Evolutionary conservation across 768 basidiomycete species (phyloP).

Genomic region (Mycena albidolilacea): DNA sequence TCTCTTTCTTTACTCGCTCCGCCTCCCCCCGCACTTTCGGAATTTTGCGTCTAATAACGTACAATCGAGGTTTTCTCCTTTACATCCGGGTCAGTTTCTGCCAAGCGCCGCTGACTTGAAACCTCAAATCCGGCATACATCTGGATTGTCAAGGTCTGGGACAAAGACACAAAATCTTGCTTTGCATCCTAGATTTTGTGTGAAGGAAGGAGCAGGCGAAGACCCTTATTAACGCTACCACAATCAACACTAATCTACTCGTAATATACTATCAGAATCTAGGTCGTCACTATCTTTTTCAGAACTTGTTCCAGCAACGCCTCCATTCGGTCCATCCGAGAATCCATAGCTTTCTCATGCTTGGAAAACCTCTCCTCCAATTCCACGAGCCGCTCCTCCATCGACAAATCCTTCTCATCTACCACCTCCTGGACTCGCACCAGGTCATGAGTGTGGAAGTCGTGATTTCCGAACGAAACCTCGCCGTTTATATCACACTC

Average conservation of each 20-base stretch:
- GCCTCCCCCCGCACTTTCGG: too few species aligned
- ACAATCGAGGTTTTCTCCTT: too few species aligned
- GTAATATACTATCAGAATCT: not conserved
- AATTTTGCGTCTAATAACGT: too few species aligned
- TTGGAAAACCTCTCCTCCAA: constrained; percentile 38
- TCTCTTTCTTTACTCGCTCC: too few species aligned
- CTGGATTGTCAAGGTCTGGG: not conserved
- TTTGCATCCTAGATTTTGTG: too few species aligned
- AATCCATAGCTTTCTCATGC: constrained; percentile 24
- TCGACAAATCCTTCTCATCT: constrained; percentile 17
- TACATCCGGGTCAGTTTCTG: too few species aligned
- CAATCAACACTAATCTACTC: too few species aligned
- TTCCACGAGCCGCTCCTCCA: constrained; percentile 40
- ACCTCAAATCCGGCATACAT: too few species aligned
- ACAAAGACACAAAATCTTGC: not conserved
- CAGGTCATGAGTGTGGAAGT: constrained; percentile 41
- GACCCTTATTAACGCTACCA: too few species aligned
- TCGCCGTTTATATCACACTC: constrained; percentile 39
- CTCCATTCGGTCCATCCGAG: constrained; percentile 32
- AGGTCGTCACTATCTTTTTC: constrained; percentile 7
- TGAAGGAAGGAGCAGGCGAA: too few species aligned
- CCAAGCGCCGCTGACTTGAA: too few species aligned
- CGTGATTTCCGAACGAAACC: constrained; percentile 30
- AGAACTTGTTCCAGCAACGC: constrained; percentile 65
- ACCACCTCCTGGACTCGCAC: constrained; percentile 42